Base-by-base conservation (phyloP, 352 stramenopile species). In the Globisporangium cederbergense region DNA sequence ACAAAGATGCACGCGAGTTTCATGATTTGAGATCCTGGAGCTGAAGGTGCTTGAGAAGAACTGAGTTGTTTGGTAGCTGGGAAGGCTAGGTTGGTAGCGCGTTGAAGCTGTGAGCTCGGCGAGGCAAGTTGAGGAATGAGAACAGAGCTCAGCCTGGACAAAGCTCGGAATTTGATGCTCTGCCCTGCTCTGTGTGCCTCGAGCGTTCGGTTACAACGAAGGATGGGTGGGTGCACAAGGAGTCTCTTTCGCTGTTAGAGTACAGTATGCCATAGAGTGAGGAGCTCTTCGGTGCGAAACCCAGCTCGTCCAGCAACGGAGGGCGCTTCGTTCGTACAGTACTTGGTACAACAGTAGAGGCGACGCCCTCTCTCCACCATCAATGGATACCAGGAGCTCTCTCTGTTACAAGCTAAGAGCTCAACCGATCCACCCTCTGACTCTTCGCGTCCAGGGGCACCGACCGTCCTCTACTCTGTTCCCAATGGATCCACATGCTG, bases 81-180 rank as follows among this genome's bases (percentile, higher is more conserved):
- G 25, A 28, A 28, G 25, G 25, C 25, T 28, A 28, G 25, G 25
- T 28, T 28, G 25, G 25, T 28, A 28, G 25, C 25, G 25, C 25
- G 25, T 28, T 28, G 25, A 28, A 28, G 11, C 22, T 32, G 20
- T 36, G 51, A 45, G 51, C 34, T 30, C 34, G 30, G 14, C 14
- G n/a, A 25, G 52, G 52, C 52, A 58, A 58, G 52, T 58, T 58
- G 52, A 58, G 36, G 18, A 58, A 46, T 58, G 52, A 25, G 46
- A 9, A 32, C n/a, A 22, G 47, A 20, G 11, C 20, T 34, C 47
- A 16, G 47, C 14, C 20, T 4, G 2, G 47, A 10, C 20, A 1
- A 28, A 28, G 25, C 25, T 28, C 25, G 25, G 25, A 28, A 28
- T 28, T 28, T 28, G 25, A 28, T 28, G 25, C 25, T 28, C 22